Evolutionary conservation across 768 basidiomycete species (phyloP).

Genomic region (Cystobasidium tubakii): DNA sequence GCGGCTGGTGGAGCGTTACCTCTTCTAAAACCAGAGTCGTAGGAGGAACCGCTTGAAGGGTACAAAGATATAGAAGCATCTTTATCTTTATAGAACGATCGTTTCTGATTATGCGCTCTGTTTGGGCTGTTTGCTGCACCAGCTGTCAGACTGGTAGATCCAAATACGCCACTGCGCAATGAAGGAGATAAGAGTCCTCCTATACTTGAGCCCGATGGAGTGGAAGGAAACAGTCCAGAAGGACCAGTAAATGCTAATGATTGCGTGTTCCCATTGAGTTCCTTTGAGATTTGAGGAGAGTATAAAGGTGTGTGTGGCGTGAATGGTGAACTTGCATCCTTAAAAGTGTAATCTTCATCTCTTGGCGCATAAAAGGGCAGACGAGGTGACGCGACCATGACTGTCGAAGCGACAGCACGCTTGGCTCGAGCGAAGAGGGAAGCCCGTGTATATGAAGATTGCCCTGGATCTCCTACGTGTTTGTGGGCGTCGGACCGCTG

Average conservation of each 20-base stretch:
- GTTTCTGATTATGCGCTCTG: background rate
- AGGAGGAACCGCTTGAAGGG: background rate
- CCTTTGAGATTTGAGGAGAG: conserved; percentile 5
- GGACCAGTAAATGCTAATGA: conserved; percentile 9
- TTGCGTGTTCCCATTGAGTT: background rate
- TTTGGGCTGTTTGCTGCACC: conserved; percentile 1
- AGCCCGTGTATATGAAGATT: background rate
- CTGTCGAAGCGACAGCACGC: background rate
- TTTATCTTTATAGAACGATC: conserved; percentile 26
- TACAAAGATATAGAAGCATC: conserved; percentile 2
- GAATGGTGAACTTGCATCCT: background rate
- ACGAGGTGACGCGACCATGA: conserved; percentile 20
- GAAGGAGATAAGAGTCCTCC: conserved; percentile 14
- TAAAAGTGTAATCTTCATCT: background rate
- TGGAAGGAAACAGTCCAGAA: background rate
- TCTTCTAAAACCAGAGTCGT: conserved; percentile 2
- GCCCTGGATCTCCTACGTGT: background rate
- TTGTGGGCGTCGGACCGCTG: background rate
- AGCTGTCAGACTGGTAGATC: background rate
- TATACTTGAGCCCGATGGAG: background rate
- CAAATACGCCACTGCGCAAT: background rate
- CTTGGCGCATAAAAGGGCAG: background rate
- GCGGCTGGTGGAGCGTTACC: background rate
- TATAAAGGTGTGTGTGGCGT: background rate
- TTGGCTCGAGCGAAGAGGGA: background rate